Conservation (phyloP, 108 stramenopile species). For the Cylindrotheca fusiformis region DNA sequence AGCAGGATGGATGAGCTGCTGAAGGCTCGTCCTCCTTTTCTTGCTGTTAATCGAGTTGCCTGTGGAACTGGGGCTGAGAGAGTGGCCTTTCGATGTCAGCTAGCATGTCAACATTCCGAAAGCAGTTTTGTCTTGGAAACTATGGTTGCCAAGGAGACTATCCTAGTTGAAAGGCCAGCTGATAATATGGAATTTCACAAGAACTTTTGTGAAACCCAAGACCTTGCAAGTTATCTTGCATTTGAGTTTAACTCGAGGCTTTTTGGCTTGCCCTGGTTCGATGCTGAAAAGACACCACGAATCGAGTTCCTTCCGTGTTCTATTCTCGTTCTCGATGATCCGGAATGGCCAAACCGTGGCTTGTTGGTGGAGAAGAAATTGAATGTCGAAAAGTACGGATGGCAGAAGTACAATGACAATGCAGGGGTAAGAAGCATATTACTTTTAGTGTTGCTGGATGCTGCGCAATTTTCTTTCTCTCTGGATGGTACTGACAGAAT, state of each 20-base stretch:
- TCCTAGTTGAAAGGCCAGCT: conserved; percentile 18
- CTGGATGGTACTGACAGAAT: no score
- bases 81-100: conserved; percentile 45
- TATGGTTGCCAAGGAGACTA: conserved; percentile 57
- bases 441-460: no score
- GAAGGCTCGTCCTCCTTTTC: background rate
- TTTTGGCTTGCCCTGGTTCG: conserved; percentile 20
- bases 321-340: conserved; percentile 40
- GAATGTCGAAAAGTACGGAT: background rate
- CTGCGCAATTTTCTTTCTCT: no score
- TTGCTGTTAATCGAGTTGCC: background rate
- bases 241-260: conserved; percentile 36
- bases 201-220: conserved; percentile 41
- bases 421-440: no score
- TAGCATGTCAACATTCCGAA: conserved; percentile 21
- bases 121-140: conserved; percentile 30
- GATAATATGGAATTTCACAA: conserved; percentile 38
- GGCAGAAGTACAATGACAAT: background rate
- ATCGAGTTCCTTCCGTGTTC: conserved; percentile 45
- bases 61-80: conserved; percentile 35
- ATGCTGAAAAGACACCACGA: conserved; percentile 21
- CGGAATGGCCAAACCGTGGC: conserved; percentile 16
- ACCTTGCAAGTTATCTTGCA: conserved; percentile 40
- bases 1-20: background rate
- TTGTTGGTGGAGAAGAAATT: conserved; percentile 54